Base-by-base conservation (phyloP, 129 eudicot species). In the Flaveria ramosissima region DNA sequence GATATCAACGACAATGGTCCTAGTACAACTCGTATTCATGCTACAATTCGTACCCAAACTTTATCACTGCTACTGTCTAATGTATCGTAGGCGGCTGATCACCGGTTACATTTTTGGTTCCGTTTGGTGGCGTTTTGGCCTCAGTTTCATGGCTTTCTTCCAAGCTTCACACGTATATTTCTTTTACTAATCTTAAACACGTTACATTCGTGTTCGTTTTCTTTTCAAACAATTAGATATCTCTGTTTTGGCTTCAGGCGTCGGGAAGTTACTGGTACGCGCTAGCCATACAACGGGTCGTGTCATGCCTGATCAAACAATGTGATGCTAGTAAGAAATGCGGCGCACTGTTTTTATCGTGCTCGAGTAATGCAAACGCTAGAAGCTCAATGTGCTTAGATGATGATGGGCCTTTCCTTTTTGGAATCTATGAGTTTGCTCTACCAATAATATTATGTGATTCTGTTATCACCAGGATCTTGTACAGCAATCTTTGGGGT, bases 91-190 rank as follows among this genome's bases (percentile, higher is more conserved):
- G 77, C 84, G 76, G 13, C 78, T 81, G 61, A 88, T 89, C 65
- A 84, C 87, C 0, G 90, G 90, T 24, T 89, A 84, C 82, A 75
- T 89, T 45, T 89, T 89, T 73, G 93, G 93, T 69, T 78, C 87
- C 6, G 71, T 84, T 5, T 86, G 90, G 93, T 86, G 89, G 90
- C 85, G 85, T 61, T 79, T 86, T 13, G 83, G 75, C 36, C 88
- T 89, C 57, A 79, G 88, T 78, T 76, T 79, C 71, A 52, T 80
- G 7, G 93, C 89, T 14, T 89, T 86, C 79, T 82, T 84, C 73
- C 86, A 81, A 1, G 89, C 87, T 51, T 86, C 89, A 17, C 93
- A 86, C 16, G 89, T 89, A 82, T 0, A 88, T 71, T 26, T 14
- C 46, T 24, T 36, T 62, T 51, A 9, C 27, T 75, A 16, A 9